A percentile compares a stretch with the other conserved stretches of the same genome.
phyloP scores from a whole-genome alignment of 202 grass and related monocot genomes.

The Carex arenaria region DNA sequence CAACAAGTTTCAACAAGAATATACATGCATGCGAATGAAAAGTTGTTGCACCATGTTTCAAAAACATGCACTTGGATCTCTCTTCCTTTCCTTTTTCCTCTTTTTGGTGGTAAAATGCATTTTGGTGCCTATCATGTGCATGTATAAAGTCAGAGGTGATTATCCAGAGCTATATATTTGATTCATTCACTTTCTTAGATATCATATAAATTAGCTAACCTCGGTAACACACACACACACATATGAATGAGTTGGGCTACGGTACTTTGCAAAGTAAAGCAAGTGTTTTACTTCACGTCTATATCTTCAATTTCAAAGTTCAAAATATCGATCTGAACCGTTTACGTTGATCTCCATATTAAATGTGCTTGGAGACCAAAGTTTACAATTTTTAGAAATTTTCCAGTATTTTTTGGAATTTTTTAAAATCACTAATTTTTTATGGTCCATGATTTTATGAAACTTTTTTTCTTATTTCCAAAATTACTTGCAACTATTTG shows the following conservation, averaged over 20 bases:
- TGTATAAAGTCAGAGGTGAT: too few relatives aligned
- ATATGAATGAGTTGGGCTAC: too few relatives aligned
- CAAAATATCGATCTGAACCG: too few relatives aligned
- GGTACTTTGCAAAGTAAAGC: too few relatives aligned
- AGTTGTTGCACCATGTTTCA: neutral
- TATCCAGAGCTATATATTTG: neutral
- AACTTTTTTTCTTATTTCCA: neutral
- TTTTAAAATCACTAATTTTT: too few relatives aligned
- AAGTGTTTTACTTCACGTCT: too few relatives aligned
- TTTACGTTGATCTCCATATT: too few relatives aligned
- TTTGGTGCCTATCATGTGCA: neutral
- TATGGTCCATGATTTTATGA: too few relatives aligned
- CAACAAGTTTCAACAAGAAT: neutral
- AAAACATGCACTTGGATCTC: neutral
- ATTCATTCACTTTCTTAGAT: neutral
- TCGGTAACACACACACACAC: neutral
- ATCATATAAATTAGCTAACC: neutral
- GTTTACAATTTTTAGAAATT: too few relatives aligned
- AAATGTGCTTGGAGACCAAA: too few relatives aligned
- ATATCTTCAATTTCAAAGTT: too few relatives aligned
- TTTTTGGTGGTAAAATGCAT: neutral
- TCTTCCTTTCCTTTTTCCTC: neutral
- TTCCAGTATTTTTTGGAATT: too few relatives aligned
- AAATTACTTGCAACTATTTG: neutral
- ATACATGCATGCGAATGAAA: neutral